A percentile compares a stretch with the other conserved stretches of the same genome.
Conservation (phyloP, 768 basidiomycete genomes). For the Mycena floridula region DNA sequence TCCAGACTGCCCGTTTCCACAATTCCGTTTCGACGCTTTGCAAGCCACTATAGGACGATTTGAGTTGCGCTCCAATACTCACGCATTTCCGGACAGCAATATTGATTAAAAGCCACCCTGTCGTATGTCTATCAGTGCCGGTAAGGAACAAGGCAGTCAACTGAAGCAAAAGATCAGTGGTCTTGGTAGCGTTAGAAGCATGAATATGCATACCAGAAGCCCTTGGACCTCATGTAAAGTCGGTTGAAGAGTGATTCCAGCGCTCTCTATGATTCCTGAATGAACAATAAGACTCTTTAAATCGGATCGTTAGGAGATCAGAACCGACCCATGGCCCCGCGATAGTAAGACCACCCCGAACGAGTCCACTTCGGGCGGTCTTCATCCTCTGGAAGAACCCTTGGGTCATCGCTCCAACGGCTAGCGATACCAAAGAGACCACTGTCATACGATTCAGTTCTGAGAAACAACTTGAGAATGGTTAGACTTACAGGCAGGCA, state of each 20-base stretch:
- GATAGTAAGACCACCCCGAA: conserved; percentile 59
- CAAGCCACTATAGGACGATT: conserved; percentile 42
- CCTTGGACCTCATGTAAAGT: conserved; percentile 9
- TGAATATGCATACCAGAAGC: not conserved
- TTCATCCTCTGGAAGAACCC: conserved; percentile 42
- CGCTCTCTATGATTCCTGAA: conserved; percentile 41
- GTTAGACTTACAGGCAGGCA: conserved; percentile 53
- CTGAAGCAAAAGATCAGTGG: conserved; percentile 22
- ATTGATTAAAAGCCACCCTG: conserved; percentile 49
- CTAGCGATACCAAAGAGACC: conserved; percentile 69
- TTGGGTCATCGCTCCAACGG: conserved; percentile 56
- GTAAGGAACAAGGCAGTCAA: conserved; percentile 50
- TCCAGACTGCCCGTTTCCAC: conserved; percentile 80
- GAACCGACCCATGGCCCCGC: conserved; percentile 29
- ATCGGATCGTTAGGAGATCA: not conserved
- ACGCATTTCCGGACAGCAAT: conserved; percentile 58
- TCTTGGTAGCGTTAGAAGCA: conserved; percentile 4
- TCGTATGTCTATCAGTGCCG: conserved; percentile 40
- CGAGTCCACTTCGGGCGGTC: conserved; percentile 32
- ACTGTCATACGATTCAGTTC: too few relatives aligned
- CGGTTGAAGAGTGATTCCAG: conserved; percentile 46
- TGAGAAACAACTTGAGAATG: too few relatives aligned
- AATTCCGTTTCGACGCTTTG: conserved; percentile 56
- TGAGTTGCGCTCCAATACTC: conserved; percentile 74
- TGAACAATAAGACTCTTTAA: conserved; percentile 5